Conservation (phyloP, 163 green algal species). For the Volvox carteri region DNA sequence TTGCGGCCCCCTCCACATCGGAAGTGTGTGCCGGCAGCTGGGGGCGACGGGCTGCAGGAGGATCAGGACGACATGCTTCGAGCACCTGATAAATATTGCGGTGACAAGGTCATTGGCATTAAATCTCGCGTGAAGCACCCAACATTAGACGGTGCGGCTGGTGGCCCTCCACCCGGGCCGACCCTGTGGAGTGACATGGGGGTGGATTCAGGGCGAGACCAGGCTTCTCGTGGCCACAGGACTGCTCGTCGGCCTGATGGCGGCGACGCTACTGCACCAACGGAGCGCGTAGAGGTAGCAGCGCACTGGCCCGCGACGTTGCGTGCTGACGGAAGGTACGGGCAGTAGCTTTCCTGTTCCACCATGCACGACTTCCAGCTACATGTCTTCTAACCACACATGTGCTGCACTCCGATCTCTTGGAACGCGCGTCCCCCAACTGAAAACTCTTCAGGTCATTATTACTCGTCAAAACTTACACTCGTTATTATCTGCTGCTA, state of each 20-base stretch:
- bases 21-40: not conserved
- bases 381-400: too few relatives aligned
- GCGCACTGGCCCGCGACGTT: slow-evolving; percentile 29
- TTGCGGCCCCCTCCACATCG: not conserved
- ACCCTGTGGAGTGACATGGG: not conserved
- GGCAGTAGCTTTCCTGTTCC: too few relatives aligned
- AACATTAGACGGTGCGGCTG: not conserved
- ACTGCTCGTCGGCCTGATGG: not conserved
- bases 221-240: not conserved
- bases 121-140: not conserved
- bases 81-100: not conserved
- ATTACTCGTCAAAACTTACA: too few relatives aligned
- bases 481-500: not conserved
- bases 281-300: not conserved
- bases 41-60: not conserved
- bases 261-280: not conserved
- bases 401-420: too few relatives aligned
- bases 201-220: slow-evolving; percentile 2
- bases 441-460: too few relatives aligned
- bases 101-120: not conserved
- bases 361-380: too few relatives aligned
- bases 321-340: not conserved
- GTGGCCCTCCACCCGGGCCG: not conserved
- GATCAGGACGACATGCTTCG: not conserved
- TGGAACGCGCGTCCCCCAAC: too few relatives aligned